Evolutionary conservation across 352 stramenopile genomes (phyloP), one percentile per base, ranked within the genome.

Genomic region (Globisporangium solare): DNA sequence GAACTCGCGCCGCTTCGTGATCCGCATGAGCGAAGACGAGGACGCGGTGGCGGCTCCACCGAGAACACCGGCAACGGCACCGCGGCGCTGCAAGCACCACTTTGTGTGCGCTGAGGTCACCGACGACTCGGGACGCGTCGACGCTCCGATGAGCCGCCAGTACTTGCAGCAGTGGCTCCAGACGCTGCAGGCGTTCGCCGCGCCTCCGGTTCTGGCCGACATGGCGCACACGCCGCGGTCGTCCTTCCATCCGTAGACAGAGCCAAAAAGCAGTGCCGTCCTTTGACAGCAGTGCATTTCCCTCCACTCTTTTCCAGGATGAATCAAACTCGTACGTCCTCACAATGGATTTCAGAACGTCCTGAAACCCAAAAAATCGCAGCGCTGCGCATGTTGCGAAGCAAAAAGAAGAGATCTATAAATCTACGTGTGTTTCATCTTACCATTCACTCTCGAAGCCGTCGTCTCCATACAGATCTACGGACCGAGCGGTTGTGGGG

Each of bases 1-100:
- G 50, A 79, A 86, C 67, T 71, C 79, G 20, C 69, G 77, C 13
- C 72, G 83, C 13, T 91, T 89, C 51, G 79, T 91, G 11, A 73
- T 93, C 47, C 70, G 80, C 18, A 57, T 91, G 32, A 79, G 58
- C 2, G 68, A 85, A 13, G 45, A 54, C 6, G 58, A 52, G 11
- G 61, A 46, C 15, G 18, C 22, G 4, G 18, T 18, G 4, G 35
- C 52, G 69, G 8, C 65, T 81, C 27, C 27, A 11, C 27, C 7
- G 6, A 6, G 27, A n/a, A n/a, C n/a, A n/a, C n/a, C n/a, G 27
- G 7, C 5, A 35, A 35, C 27, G 27, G 10, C 3, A 35, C 4
- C 27, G 27, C 27, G 27, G 7, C 7, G 27, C 27, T 35, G 10
- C 24, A 64, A 54, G 20, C 62, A 80, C 18, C 74, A 88, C 47